These are phyloP conservation scores for Bipolaris sorokiniana DNA, from an alignment of 2,329 filamentous ascomycete genomes.

Conservation along the genomic window DNA sequence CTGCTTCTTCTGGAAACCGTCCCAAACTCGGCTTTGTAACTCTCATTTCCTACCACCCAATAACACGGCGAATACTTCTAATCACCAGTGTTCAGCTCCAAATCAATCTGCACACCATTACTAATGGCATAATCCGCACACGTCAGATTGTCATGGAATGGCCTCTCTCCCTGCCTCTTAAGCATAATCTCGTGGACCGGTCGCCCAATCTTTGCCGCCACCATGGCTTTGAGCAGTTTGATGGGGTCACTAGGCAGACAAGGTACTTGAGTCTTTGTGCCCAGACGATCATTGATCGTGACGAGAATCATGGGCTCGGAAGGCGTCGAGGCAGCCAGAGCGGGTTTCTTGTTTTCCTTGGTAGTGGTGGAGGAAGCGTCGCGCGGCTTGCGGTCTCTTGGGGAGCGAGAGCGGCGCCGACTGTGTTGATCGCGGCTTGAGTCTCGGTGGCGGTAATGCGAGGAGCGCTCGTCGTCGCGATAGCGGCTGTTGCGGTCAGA, in stretches of 20 bases:
- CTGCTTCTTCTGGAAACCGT: too few species aligned
- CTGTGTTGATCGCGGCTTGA: conserved; percentile 13
- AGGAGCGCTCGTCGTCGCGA: conserved; percentile 5
- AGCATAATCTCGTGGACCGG: conserved; percentile 90
- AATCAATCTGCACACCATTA: conserved; percentile 74
- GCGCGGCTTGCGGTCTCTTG: conserved; percentile 8
- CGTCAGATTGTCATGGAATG: conserved; percentile 89
- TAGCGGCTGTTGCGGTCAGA: conserved; percentile 11
- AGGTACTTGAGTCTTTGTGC: conserved; percentile 93
- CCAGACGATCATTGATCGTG: conserved; percentile 90
- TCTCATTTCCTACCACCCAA: not conserved
- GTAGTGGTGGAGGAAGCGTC: conserved; percentile 17
- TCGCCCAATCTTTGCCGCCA: conserved; percentile 85
- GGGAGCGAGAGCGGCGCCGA: not conserved
- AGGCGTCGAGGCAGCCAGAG: conserved; percentile 32
- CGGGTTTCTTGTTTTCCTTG: conserved; percentile 9
- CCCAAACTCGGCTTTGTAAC: not conserved
- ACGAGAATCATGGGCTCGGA: conserved; percentile 90
- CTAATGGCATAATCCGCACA: conserved; percentile 93
- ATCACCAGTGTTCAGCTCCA: conserved; percentile 50
- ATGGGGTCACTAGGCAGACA: conserved; percentile 85
- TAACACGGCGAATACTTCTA: conserved; percentile 10
- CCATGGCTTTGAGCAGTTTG: conserved; percentile 87
- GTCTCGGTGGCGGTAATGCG: conserved; percentile 1
- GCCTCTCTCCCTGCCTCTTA: conserved; percentile 88